phyloP scores from a whole-genome alignment of 2,329 filamentous ascomycete genomes.

The Nannizziopsis barbatae region DNA sequence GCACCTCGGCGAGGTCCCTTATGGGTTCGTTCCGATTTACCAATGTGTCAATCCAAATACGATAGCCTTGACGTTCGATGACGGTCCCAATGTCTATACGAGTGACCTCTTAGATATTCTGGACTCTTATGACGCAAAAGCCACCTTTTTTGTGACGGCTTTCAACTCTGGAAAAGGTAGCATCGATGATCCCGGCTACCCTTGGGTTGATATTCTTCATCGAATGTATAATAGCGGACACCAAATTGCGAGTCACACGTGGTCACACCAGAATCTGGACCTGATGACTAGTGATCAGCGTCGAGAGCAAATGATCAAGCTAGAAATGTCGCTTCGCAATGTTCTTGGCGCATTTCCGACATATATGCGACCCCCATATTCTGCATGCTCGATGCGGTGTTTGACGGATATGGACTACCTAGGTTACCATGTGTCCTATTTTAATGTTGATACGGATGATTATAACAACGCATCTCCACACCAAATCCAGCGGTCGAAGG shows the following conservation, averaged over 20 bases:
- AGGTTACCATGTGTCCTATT: conserved; percentile 41
- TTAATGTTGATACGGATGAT: conserved; percentile 40
- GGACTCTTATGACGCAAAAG: conserved; percentile 48
- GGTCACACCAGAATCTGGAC: conserved; percentile 40
- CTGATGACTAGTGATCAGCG: conserved; percentile 30
- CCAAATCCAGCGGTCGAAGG: conserved; percentile 31
- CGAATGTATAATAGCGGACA: conserved; percentile 38
- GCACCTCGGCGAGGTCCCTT: conserved; percentile 28
- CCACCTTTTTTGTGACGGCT: conserved; percentile 55
- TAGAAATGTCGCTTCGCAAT: conserved; percentile 39
- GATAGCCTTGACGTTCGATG: conserved; percentile 57
- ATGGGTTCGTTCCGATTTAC: conserved; percentile 28
- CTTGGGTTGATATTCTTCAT: conserved; percentile 31
- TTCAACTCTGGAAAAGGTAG: conserved; percentile 38
- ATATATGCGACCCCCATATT: conserved; percentile 45
- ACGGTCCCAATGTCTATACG: conserved; percentile 54
- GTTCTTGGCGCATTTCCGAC: conserved; percentile 42
- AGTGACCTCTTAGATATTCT: conserved; percentile 51
- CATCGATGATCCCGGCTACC: conserved; percentile 33
- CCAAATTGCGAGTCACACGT: conserved; percentile 44
- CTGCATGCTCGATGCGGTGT: conserved; percentile 31
- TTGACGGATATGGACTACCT: conserved; percentile 35
- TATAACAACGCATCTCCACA: conserved; percentile 32
- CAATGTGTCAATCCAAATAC: conserved; percentile 42
- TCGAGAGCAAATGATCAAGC: conserved; percentile 35